Evolutionary conservation across 768 basidiomycete species (phyloP).

Genomic region (Podaxis sp.): DNA sequence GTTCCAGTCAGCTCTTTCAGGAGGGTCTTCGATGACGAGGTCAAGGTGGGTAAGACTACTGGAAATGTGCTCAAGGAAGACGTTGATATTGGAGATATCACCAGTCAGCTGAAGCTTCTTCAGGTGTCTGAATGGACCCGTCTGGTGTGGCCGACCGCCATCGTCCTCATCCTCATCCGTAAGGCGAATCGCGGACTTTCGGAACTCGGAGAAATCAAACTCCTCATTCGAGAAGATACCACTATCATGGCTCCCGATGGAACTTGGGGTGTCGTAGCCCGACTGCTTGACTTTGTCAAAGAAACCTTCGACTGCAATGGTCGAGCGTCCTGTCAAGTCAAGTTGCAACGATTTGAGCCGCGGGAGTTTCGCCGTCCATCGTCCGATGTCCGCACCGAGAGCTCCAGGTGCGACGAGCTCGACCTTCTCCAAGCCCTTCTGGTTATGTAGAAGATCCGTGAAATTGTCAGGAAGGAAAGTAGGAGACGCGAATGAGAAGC

Average conservation of each 20-base stretch:
- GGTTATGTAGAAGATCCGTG: conserved; percentile 61
- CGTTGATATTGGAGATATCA: conserved; percentile 65
- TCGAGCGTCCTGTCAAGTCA: conserved; percentile 67
- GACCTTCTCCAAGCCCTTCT: conserved; percentile 60
- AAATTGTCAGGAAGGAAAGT: conserved; percentile 71
- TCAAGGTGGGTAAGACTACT: conserved; percentile 69
- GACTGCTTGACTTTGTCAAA: conserved; percentile 71
- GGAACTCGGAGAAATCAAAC: conserved; percentile 72
- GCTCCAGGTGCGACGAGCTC: conserved; percentile 75
- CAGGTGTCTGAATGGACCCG: conserved; percentile 57
- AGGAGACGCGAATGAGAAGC: conserved; percentile 70
- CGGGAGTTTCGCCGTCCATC: conserved; percentile 69
- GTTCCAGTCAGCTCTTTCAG: conserved; percentile 73
- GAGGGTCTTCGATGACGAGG: conserved; percentile 78
- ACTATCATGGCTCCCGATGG: conserved; percentile 67
- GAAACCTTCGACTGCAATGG: conserved; percentile 76
- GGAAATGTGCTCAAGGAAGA: conserved; percentile 70
- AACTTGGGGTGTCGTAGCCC: conserved; percentile 70
- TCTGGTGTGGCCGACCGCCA: conserved; percentile 18
- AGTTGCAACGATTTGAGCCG: conserved; percentile 63
- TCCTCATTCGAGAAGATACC: conserved; percentile 80
- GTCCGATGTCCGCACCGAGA: conserved; percentile 65
- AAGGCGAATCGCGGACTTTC: conserved; percentile 65
- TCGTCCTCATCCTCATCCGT: conserved; percentile 53
- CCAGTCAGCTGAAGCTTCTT: conserved; percentile 68